Percentiles rank a stretch among this genome's conserved stretches.
Conservation (phyloP, 83 land plant species). For the Larix sibirica region DNA sequence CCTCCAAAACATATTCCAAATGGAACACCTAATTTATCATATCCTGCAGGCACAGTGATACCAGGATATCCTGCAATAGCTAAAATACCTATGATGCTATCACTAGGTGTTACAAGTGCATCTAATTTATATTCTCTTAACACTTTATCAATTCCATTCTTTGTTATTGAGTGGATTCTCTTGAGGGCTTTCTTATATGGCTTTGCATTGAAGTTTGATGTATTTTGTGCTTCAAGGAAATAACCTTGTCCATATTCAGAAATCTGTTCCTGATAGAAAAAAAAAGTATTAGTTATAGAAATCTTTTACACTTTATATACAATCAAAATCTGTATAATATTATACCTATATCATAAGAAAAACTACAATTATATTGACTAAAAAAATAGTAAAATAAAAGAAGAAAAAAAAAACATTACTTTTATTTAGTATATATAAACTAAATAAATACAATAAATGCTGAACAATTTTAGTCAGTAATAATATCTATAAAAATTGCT, state of each 20-base stretch:
- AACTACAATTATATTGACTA: too few species aligned
- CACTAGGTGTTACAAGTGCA: constrained; percentile 39
- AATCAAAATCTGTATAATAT: too few species aligned
- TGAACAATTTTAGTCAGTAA: too few species aligned
- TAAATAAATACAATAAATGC: too few species aligned
- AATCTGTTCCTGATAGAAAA: constrained; percentile 35
- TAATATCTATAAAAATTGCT: too few species aligned
- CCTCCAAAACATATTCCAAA: constrained; percentile 66
- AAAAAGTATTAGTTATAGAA: too few species aligned
- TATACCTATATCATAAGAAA: too few species aligned
- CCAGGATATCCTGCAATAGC: constrained; percentile 71
- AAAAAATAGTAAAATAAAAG: too few species aligned
- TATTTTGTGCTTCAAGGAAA: constrained; percentile 36
- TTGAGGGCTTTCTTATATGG: constrained; percentile 22
- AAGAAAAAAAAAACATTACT: too few species aligned
- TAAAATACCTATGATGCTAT: constrained; percentile 14
- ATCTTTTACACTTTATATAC: too few species aligned
- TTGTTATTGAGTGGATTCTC: constrained; percentile 24
- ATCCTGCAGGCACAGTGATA: constrained; percentile 69
- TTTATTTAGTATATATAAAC: too few species aligned
- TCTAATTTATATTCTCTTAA: constrained; percentile 44
- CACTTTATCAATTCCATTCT: constrained; percentile 38
- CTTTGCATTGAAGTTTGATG: constrained; percentile 25
- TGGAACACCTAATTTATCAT: constrained; percentile 38
- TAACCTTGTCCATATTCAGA: constrained; percentile 44